These are phyloP conservation scores for Syncephalastrum contaminatum DNA, from an alignment of 371 early-diverging fungal species.

Conservation along the genomic window DNA sequence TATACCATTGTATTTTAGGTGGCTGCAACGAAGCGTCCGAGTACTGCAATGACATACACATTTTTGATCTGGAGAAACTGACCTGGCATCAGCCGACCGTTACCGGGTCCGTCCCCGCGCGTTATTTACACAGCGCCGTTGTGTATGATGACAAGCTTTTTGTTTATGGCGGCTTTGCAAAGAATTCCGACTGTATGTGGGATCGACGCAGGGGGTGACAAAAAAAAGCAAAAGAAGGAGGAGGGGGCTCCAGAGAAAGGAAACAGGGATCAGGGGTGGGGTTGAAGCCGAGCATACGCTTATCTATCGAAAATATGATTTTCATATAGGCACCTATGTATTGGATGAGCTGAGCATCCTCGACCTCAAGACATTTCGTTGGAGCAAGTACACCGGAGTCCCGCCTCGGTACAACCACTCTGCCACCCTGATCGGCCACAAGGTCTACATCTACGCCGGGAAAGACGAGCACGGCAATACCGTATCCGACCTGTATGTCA, in stretches of 20 bases:
- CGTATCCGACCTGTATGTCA: slow-evolving; percentile 56
- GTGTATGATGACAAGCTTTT: slow-evolving; percentile 63
- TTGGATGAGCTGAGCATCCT: slow-evolving; percentile 57
- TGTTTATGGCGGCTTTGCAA: slow-evolving; percentile 68
- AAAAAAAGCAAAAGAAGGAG: slow-evolving; percentile 3
- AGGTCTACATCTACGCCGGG: slow-evolving; percentile 61
- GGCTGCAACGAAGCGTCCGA: slow-evolving; percentile 58
- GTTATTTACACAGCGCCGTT: slow-evolving; percentile 63
- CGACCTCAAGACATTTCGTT: slow-evolving; percentile 57
- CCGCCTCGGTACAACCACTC: slow-evolving; percentile 67
- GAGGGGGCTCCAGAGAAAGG: neutral
- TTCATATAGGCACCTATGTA: slow-evolving; percentile 52
- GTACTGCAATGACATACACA: slow-evolving; percentile 64
- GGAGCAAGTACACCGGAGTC: slow-evolving; percentile 50
- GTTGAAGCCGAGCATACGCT: neutral
- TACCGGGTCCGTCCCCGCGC: slow-evolving; percentile 42
- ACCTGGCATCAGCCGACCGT: slow-evolving; percentile 65
- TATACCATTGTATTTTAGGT: slow-evolving; percentile 27
- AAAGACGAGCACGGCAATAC: slow-evolving; percentile 63
- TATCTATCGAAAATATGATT: neutral
- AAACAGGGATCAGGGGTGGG: neutral
- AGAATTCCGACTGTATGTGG: slow-evolving; percentile 57
- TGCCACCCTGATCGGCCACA: slow-evolving; percentile 52
- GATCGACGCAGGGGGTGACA: neutral
- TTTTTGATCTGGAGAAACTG: slow-evolving; percentile 56